phyloP scores from a whole-genome alignment of 768 basidiomycete genomes.

The Leccinellum luteum region DNA sequence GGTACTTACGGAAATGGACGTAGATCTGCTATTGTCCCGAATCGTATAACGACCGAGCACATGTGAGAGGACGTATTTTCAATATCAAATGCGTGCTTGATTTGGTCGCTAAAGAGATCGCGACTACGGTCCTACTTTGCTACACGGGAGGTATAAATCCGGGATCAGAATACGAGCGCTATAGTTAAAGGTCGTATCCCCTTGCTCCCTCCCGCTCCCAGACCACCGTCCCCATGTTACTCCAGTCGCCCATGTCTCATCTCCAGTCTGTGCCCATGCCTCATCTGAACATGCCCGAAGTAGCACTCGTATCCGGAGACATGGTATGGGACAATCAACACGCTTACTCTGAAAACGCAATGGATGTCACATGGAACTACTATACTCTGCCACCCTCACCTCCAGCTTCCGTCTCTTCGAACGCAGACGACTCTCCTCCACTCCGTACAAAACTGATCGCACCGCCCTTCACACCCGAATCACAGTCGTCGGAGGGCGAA shows the following conservation, averaged over 20 bases:
- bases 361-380: conserved; percentile 48
- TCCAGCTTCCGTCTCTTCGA: conserved; percentile 44
- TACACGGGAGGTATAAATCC: conserved; percentile 34
- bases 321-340: conserved; percentile 47
- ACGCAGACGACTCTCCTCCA: conserved; percentile 44
- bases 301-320: conserved; percentile 50
- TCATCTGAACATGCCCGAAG: conserved; percentile 57
- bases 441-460: conserved; percentile 49
- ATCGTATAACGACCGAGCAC: conserved; percentile 29
- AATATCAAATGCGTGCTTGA: conserved; percentile 33
- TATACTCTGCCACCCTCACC: conserved; percentile 51
- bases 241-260: conserved; percentile 19
- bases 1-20: conserved; percentile 23
- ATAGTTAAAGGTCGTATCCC: conserved; percentile 20
- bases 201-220: conserved; percentile 10
- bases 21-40: conserved; percentile 26
- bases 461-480: conserved; percentile 47
- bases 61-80: conserved; percentile 33
- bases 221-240: conserved; percentile 10
- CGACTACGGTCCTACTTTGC: conserved; percentile 25
- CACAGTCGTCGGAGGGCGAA: conserved; percentile 40
- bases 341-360: conserved; percentile 33
- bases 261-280: conserved; percentile 47
- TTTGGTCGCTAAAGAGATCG: conserved; percentile 31
- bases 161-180: conserved; percentile 18